These are phyloP conservation scores for Boletus vinaceobasis DNA, from an alignment of 768 basidiomycete genomes.

Conservation along the genomic window DNA sequence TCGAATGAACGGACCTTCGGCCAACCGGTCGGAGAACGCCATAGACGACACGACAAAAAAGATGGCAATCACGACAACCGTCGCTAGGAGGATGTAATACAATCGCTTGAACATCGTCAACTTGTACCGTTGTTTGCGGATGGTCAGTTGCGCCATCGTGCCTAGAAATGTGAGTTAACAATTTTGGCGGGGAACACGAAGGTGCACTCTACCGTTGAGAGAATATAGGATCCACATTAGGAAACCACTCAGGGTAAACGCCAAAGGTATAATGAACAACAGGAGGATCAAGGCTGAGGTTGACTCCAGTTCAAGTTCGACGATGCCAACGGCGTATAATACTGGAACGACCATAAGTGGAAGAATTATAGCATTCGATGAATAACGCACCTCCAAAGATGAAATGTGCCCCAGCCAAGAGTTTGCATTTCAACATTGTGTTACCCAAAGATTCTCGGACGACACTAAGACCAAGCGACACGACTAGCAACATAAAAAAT, in stretches of 20 bases:
- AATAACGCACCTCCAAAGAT: slow-evolving; percentile 80
- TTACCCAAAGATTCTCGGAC: slow-evolving; percentile 83
- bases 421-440: slow-evolving; percentile 80
- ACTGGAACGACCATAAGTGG: slow-evolving; percentile 44
- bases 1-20: slow-evolving; percentile 61
- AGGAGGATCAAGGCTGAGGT: slow-evolving; percentile 82
- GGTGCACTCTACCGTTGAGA: slow-evolving; percentile 63
- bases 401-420: slow-evolving; percentile 83
- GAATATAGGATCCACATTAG: slow-evolving; percentile 94
- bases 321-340: slow-evolving; percentile 91
- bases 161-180: slow-evolving; percentile 41
- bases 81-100: slow-evolving; percentile 78
- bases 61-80: slow-evolving; percentile 75
- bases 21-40: slow-evolving; percentile 85
- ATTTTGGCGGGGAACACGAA: background rate
- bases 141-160: slow-evolving; percentile 82
- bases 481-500: slow-evolving; percentile 92
- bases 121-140: slow-evolving; percentile 85
- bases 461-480: slow-evolving; percentile 88
- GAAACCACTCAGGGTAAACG: slow-evolving; percentile 94
- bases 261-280: slow-evolving; percentile 89
- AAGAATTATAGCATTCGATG: background rate
- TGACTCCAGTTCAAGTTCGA: slow-evolving; percentile 87
- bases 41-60: slow-evolving; percentile 94
- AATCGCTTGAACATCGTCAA: slow-evolving; percentile 84